Evolutionary conservation across 23 red algal species (phyloP), one percentile per base, ranked within the genome.

Genomic region (Gracilaria vermiculophylla): DNA sequence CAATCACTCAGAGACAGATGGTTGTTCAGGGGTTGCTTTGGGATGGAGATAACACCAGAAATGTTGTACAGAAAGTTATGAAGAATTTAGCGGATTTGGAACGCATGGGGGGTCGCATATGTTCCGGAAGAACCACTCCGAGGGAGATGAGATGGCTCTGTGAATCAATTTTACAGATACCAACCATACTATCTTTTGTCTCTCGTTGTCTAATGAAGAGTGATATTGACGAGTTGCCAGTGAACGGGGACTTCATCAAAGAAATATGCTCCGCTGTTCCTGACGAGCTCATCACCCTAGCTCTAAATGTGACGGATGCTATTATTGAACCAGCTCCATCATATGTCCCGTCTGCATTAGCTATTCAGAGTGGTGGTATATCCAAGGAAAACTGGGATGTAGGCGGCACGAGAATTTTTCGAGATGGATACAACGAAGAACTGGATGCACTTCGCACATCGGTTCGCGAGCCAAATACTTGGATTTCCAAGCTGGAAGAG

Each of bases 141-240:
- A 85, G 93, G 13, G 93, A 95, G 61, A 78, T 95, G 45, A 72
- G 93, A 53, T 53, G 74, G 86, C 65, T 94, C 17, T 93, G 89
- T 70, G 86, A 86, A 61, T 95, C 89, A 1, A 35, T 95, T 62
- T 43, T 82, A 17, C 80, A 70, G 19, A 28, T 98, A 42, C 92
- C 92, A 53, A 49, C 24, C 48, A 50, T 97, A 47, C 40, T 92
- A 25, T 44, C 71, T 16, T 29, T 45, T 16, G 28, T 90, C 21
- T 36, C 2, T 41, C 60, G 21, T 19, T 81, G 60, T 34, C 12
- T 90, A 20, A 17, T 24, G 20, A 72, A 77, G 3, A 35, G 14
- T 60, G 62, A 32, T 43, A 65, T 58, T 5, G 58, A 73, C 5
- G n/a, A 25, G 15, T 45, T 25, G 20, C 23, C 24, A 31, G 0